phyloP scores from a whole-genome alignment of 1,284 basidiomycete species.

The Nidula niveotomentosa region DNA sequence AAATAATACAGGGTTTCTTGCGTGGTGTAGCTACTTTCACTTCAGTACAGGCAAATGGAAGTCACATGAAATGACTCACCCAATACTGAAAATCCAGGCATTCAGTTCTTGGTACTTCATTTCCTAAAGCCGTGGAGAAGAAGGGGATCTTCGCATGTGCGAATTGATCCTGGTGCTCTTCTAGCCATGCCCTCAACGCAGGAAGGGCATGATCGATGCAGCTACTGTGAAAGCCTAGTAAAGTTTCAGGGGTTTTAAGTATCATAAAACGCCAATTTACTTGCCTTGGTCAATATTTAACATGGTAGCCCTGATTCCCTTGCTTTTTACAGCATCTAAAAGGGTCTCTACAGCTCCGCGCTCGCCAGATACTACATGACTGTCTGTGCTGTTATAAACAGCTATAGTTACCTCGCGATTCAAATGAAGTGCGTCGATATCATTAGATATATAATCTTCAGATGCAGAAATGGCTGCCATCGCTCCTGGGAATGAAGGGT shows the following conservation, averaged over 20 bases:
- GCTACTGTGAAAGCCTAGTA: constrained; percentile 31
- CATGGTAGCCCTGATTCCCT: constrained; percentile 23
- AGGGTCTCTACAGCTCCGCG: constrained; percentile 22
- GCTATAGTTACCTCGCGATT: constrained; percentile 22
- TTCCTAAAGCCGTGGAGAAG: constrained; percentile 27
- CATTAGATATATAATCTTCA: constrained; percentile 16
- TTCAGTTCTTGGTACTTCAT: constrained; percentile 17
- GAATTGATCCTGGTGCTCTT: constrained; percentile 15
- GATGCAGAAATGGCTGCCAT: constrained; percentile 30
- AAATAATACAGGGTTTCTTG: constrained; percentile 28
- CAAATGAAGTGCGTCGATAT: constrained; percentile 22
- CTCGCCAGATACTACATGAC: constrained; percentile 31
- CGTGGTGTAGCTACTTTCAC: constrained; percentile 13
- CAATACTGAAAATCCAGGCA: constrained; percentile 25
- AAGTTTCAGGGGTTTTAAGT: neutral
- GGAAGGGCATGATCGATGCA: constrained; percentile 24
- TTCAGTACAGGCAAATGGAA: no score
- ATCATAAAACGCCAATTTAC: neutral
- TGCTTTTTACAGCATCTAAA: constrained; percentile 23
- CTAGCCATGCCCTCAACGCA: constrained; percentile 23
- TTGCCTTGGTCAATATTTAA: constrained; percentile 30
- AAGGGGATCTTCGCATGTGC: constrained; percentile 20
- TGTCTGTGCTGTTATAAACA: constrained; percentile 26
- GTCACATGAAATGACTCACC: constrained; percentile 15
- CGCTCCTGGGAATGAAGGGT: constrained; percentile 21